Base-by-base conservation (phyloP, 257 asterid genomes). In the Fraxinus quadrangulata region DNA sequence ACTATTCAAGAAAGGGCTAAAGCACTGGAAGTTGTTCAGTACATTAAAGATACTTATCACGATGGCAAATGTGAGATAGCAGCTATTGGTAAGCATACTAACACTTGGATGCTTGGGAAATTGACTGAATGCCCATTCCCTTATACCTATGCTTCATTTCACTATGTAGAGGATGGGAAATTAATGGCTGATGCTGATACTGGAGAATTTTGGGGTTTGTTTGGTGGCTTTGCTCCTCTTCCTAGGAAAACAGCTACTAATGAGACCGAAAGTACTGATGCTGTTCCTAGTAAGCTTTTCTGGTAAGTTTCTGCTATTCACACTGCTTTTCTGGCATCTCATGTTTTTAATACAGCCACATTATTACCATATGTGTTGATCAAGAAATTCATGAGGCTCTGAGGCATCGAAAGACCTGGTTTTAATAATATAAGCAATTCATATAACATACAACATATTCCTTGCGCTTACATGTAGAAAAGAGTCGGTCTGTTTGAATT, bases 171-270 rank as follows among this genome's bases (percentile, higher is more conserved):
- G 51, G 98, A 93, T 78, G 98, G 98, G 63, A 92, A 84, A 75
- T 84, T 93, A 71, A 92, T 93, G 85, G 90, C 96, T 75, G 96
- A 93, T 81, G 89, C 97, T n/a, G 97, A 89, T 26, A 86, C 88
- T 49, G 98, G 98, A 65, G 98, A 93, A 75, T 93, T 93, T 84
- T 93, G 98, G 98, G 88, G 87, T 83, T 81, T 92, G 49, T 93
- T 93, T 77, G 98, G 98, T 66, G 98, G 98, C 59, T 93, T 90
- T 86, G 98, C 98, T 84, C 98, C 98, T 72, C 92, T 93, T 78
- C 96, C 97, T 1, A 89, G 84, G 85, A 91, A 90, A 79, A 59
- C 86, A 30, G 68, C 84, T 24, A 69, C 73, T 24, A 75, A 74
- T 69, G 81, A 80, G 77, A 13, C 81, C 42, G 79, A 80, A 31